phyloP scores from a whole-genome alignment of 306 rosid genomes.

The Corylus americana region DNA sequence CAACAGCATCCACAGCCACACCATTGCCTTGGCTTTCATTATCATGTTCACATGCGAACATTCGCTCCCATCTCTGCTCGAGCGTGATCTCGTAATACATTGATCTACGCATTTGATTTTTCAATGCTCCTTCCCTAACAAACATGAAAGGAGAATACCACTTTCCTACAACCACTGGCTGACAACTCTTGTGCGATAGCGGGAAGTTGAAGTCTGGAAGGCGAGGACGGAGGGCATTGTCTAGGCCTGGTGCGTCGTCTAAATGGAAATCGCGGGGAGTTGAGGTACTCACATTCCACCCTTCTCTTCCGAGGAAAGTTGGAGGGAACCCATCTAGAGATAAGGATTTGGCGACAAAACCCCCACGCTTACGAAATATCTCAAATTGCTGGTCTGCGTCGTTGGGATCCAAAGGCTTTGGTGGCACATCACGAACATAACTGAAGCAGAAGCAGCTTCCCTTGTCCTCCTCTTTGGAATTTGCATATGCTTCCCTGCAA shows the following conservation, averaged over 20 bases:
- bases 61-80: slow-evolving; percentile 65
- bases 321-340: slow-evolving; percentile 55
- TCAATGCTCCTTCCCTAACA: slow-evolving; percentile 56
- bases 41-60: slow-evolving; percentile 37
- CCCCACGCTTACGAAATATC: slow-evolving; percentile 25
- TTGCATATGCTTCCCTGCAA: slow-evolving; percentile 49
- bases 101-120: slow-evolving; percentile 42
- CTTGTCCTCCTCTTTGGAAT: slow-evolving; percentile 43
- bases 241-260: slow-evolving; percentile 54
- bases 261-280: slow-evolving; percentile 30
- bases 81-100: slow-evolving; percentile 68
- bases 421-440: slow-evolving; percentile 26
- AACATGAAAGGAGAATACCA: slow-evolving; percentile 77
- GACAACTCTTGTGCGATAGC: slow-evolving; percentile 12
- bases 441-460: slow-evolving; percentile 45
- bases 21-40: background rate
- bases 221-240: slow-evolving; percentile 36
- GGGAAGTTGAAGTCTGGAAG: slow-evolving; percentile 43
- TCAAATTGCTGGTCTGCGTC: slow-evolving; percentile 46
- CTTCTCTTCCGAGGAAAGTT: slow-evolving; percentile 35
- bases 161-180: slow-evolving; percentile 57
- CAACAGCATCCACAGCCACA: slow-evolving; percentile 50
- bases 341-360: slow-evolving; percentile 56
- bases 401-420: slow-evolving; percentile 35
- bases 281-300: slow-evolving; percentile 45